Evolutionary conservation across 768 basidiomycete species (phyloP).

Genomic region (Tephrocybe rancida): DNA sequence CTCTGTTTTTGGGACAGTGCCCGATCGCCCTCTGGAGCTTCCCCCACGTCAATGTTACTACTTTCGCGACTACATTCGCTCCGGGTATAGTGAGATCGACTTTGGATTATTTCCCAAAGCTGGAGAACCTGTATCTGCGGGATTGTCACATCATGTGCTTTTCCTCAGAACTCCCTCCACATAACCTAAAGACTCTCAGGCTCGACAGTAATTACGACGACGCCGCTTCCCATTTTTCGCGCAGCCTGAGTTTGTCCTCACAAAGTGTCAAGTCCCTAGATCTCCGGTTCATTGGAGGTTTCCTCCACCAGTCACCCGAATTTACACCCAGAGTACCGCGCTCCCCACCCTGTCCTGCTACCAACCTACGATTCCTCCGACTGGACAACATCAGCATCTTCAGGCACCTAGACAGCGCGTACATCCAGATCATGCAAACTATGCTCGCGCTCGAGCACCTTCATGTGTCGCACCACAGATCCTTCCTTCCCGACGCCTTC

Average conservation of each 20-base stretch:
- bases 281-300: slow-evolving; percentile 29
- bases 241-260: slow-evolving; percentile 22
- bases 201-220: slow-evolving; percentile 30
- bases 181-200: slow-evolving; percentile 24
- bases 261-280: slow-evolving; percentile 23
- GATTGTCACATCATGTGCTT: slow-evolving; percentile 28
- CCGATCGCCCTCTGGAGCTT: slow-evolving; percentile 29
- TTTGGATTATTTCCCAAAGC: slow-evolving; percentile 23
- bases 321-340: slow-evolving; percentile 13
- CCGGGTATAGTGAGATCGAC: slow-evolving; percentile 27
- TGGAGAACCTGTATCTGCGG: slow-evolving; percentile 27
- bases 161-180: slow-evolving; percentile 20
- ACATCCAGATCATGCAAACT: slow-evolving; percentile 22
- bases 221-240: slow-evolving; percentile 24
- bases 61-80: slow-evolving; percentile 29
- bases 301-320: slow-evolving; percentile 24
- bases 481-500: slow-evolving; percentile 24
- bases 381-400: slow-evolving; percentile 31
- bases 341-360: slow-evolving; percentile 4
- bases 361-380: slow-evolving; percentile 23
- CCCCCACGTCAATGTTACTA: slow-evolving; percentile 17
- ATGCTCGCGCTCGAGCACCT: slow-evolving; percentile 23
- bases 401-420: slow-evolving; percentile 22
- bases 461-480: slow-evolving; percentile 29
- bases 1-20: slow-evolving; percentile 27